Evolutionary conservation across 1,284 basidiomycete genomes (phyloP).

Genomic region (Megacollybia platyphylla): DNA sequence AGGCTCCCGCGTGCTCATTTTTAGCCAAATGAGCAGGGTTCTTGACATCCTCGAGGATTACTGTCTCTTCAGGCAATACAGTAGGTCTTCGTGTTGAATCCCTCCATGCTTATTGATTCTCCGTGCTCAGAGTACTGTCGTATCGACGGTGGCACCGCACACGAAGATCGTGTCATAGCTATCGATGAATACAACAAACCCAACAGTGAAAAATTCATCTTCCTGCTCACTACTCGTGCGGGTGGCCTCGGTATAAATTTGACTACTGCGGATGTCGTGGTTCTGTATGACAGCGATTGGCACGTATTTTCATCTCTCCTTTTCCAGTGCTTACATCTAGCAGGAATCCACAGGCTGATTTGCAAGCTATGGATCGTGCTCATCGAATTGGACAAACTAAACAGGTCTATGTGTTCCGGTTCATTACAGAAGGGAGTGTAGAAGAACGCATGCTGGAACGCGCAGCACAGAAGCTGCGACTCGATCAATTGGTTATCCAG

Average conservation of each 20-base stretch:
- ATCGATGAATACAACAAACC: constrained; percentile 99
- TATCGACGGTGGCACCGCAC: constrained; percentile 91
- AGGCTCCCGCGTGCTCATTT: constrained; percentile 92
- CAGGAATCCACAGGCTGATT: constrained; percentile 96
- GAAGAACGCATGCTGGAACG: constrained; percentile 97
- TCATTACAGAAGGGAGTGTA: constrained; percentile 94
- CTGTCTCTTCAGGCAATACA: constrained; percentile 84
- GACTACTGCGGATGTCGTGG: constrained; percentile 90
- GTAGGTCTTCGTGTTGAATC: constrained; percentile 32
- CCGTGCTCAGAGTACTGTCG: constrained; percentile 72
- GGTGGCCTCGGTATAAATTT: constrained; percentile 97
- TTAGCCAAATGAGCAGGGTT: constrained; percentile 97
- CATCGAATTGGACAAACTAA: constrained; percentile 99
- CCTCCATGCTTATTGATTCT: neutral
- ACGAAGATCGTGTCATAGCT: constrained; percentile 90
- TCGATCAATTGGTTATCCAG: constrained; percentile 97
- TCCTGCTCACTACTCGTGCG: constrained; percentile 95
- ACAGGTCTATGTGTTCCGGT: constrained; percentile 97
- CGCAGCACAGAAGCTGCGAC: constrained; percentile 90
- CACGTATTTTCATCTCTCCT: constrained; percentile 8
- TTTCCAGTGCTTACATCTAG: constrained; percentile 1
- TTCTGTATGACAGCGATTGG: constrained; percentile 99
- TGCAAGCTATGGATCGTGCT: constrained; percentile 98
- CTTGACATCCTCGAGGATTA: constrained; percentile 96
- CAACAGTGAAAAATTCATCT: constrained; percentile 92